phyloP scores from a whole-genome alignment of 345 rosid species.

The Syzygium jambos region DNA sequence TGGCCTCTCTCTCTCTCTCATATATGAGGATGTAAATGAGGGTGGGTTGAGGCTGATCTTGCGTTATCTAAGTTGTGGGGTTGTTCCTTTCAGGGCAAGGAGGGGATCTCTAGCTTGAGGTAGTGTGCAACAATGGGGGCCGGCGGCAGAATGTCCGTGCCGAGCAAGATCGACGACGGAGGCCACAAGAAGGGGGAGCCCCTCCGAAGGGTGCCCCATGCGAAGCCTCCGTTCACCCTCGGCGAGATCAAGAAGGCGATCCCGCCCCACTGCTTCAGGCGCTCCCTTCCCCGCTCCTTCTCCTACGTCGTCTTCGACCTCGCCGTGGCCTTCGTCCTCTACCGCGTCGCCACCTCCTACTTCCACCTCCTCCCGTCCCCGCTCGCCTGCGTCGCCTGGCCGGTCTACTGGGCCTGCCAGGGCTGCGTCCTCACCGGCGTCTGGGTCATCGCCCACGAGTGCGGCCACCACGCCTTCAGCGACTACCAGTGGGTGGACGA shows the following conservation, averaged over 20 bases:
- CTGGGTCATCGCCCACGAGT: slow-evolving; percentile 66
- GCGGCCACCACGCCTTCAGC: slow-evolving; percentile 71
- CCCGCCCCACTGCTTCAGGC: slow-evolving; percentile 55
- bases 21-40: background rate
- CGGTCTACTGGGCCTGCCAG: slow-evolving; percentile 43
- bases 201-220: slow-evolving; percentile 17
- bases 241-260: slow-evolving; percentile 46
- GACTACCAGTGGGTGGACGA: slow-evolving; percentile 50
- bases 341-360: slow-evolving; percentile 28
- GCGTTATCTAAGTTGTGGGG: background rate
- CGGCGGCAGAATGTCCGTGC: slow-evolving; percentile 26
- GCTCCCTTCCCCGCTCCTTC: slow-evolving; percentile 49
- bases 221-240: slow-evolving; percentile 46
- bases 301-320: slow-evolving; percentile 41
- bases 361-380: slow-evolving; percentile 30
- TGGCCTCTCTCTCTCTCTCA: background rate
- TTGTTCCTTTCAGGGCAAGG: background rate
- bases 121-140: slow-evolving; percentile 25
- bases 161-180: slow-evolving; percentile 1
- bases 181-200: background rate
- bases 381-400: slow-evolving; percentile 40
- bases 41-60: background rate
- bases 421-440: slow-evolving; percentile 52
- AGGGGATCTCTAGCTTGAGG: background rate
- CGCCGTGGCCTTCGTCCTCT: slow-evolving; percentile 21